Conservation (phyloP, 306 rosid genomes). For the Dalbergia cochinchinensis region DNA sequence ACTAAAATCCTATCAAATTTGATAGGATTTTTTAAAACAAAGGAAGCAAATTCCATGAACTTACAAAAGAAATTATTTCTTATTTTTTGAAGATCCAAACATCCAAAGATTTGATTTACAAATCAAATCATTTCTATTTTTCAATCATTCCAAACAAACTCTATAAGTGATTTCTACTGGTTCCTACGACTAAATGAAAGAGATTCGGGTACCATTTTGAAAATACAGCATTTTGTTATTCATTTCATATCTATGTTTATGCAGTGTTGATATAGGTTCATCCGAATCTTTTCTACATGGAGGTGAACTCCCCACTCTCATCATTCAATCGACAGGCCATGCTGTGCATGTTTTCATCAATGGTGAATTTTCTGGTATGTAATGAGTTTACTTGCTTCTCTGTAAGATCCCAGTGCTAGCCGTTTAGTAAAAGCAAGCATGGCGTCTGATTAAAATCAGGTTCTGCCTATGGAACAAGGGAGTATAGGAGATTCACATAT, state of each 20-base stretch:
- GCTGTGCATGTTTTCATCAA: slow-evolving; percentile 83
- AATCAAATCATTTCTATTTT: no score
- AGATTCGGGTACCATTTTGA: slow-evolving; percentile 3
- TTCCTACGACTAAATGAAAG: neutral
- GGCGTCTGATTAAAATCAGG: slow-evolving; percentile 52
- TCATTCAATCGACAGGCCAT: slow-evolving; percentile 81
- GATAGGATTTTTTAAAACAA: no score
- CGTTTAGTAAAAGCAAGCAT: slow-evolving; percentile 20
- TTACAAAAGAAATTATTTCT: no score
- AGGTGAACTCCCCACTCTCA: slow-evolving; percentile 83
- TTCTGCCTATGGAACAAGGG: slow-evolving; percentile 81
- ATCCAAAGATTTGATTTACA: no score
- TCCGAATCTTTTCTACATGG: slow-evolving; percentile 78
- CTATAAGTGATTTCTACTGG: neutral
- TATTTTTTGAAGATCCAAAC: no score
- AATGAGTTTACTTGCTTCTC: slow-evolving; percentile 30
- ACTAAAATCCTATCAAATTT: no score
- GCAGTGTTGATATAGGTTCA: slow-evolving; percentile 74
- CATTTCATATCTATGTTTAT: slow-evolving; percentile 39
- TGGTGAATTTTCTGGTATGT: slow-evolving; percentile 76
- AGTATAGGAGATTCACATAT: slow-evolving; percentile 71
- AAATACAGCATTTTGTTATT: neutral
- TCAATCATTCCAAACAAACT: no score
- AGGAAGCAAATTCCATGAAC: no score
- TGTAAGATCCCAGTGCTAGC: slow-evolving; percentile 14